These are phyloP conservation scores for Wallemia mellicola DNA, from an alignment of 1,284 basidiomycete species.

Conservation along the genomic window DNA sequence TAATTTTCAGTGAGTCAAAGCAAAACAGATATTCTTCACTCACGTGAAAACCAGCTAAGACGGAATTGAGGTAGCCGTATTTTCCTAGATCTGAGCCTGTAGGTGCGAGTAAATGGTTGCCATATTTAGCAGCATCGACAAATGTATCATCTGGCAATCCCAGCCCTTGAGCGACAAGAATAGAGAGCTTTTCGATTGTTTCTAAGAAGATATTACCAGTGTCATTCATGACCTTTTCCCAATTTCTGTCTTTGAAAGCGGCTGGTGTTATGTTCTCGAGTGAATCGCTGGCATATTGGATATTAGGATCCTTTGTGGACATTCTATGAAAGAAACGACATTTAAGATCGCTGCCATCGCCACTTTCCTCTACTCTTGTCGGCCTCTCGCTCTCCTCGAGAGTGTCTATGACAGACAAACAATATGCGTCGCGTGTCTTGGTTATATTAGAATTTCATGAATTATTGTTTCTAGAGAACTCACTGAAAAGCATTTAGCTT, in stretches of 20 bases:
- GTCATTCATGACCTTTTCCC: background rate
- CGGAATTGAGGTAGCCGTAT: constrained; percentile 30
- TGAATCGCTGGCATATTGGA: background rate
- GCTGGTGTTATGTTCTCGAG: background rate
- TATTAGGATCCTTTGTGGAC: background rate
- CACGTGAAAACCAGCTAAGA: constrained; percentile 4
- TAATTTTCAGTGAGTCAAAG: constrained; percentile 61
- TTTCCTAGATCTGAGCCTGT: constrained; percentile 60
- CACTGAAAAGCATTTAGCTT: background rate
- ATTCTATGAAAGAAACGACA: background rate
- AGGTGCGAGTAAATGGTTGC: constrained; percentile 61
- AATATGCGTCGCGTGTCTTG: background rate
- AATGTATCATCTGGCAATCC: background rate
- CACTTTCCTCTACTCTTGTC: background rate
- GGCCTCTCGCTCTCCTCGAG: background rate
- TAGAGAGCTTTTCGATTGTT: background rate
- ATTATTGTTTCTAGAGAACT: too few relatives aligned
- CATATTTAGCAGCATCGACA: constrained; percentile 12
- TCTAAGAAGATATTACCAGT: background rate
- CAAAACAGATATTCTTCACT: background rate
- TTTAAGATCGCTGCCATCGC: background rate
- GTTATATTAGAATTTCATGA: too few relatives aligned
- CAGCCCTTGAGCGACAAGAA: background rate
- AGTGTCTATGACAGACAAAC: background rate
- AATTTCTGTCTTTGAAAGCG: background rate